A percentile compares a stretch with the other conserved stretches of the same genome.
Conservation (phyloP, 2,329 filamentous ascomycete species). For the Penicillium sp. region DNA sequence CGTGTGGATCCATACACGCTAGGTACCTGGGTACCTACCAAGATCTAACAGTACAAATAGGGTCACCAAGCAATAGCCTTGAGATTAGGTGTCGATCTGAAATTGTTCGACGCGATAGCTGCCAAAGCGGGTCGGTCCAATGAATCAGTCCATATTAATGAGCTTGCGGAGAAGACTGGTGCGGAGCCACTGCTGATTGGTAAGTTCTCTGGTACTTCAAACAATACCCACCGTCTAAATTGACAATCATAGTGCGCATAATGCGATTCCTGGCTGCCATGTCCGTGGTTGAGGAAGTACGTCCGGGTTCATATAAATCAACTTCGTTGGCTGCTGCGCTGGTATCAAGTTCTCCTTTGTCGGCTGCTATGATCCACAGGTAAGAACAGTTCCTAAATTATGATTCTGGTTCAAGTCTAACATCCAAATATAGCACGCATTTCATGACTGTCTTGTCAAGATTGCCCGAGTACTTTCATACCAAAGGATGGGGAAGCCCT, state of each 20-base stretch:
- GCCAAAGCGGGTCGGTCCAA: neutral
- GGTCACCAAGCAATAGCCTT: conserved; percentile 15
- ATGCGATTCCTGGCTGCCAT: conserved; percentile 14
- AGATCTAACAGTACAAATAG: conserved; percentile 1
- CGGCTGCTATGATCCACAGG: conserved; percentile 15
- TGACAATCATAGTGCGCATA: conserved; percentile 5
- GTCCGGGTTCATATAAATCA: neutral
- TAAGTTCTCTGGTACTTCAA: conserved; percentile 4
- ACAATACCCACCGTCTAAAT: neutral
- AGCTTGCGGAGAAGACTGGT: neutral
- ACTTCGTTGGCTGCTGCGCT: conserved; percentile 9
- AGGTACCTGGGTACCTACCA: neutral
- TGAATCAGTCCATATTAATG: neutral
- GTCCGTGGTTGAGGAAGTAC: conserved; percentile 5
- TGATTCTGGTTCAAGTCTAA: neutral
- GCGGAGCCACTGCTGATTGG: conserved; percentile 11
- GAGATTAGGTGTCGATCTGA: conserved; percentile 13
- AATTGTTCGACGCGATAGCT: conserved; percentile 15
- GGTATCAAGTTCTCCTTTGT: conserved; percentile 14
- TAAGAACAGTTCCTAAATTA: neutral
- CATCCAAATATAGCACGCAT: conserved; percentile 8
- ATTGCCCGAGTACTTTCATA: conserved; percentile 15
- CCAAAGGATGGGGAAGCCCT: conserved; percentile 13
- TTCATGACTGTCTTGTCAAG: conserved; percentile 12
- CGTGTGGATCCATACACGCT: neutral